These are phyloP conservation scores for Tetrapisispora arboricola DNA, from an alignment of 805 yeast genomes.

Conservation along the genomic window DNA sequence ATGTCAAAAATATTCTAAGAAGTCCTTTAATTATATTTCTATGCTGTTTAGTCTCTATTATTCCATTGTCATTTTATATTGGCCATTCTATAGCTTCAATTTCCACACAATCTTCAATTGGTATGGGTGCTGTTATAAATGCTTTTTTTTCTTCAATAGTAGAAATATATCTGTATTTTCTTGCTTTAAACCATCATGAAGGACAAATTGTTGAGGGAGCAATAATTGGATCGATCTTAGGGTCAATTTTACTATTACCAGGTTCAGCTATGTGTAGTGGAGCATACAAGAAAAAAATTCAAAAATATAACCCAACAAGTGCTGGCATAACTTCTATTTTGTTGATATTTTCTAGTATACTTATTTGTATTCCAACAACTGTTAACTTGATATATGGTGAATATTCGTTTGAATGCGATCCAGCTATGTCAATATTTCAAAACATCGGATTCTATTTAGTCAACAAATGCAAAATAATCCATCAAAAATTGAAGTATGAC, in stretches of 20 bases:
- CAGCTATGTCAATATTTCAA: too few species aligned
- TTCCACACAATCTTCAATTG: constrained; percentile 97
- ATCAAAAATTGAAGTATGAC: constrained; percentile 58
- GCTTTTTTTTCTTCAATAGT: constrained; percentile 96
- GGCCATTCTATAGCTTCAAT: constrained; percentile 99
- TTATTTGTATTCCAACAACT: constrained; percentile 85
- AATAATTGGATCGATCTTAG: constrained; percentile 84
- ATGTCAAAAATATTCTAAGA: constrained; percentile 31
- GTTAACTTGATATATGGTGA: constrained; percentile 78
- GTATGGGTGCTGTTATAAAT: constrained; percentile 94
- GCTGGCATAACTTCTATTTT: constrained; percentile 96
- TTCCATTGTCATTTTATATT: constrained; percentile 91
- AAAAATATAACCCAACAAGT: constrained; percentile 86
- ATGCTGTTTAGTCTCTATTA: constrained; percentile 69
- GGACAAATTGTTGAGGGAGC: constrained; percentile 92
- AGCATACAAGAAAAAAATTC: constrained; percentile 84
- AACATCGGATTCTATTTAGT: constrained; percentile 5
- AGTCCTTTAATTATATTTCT: constrained; percentile 58
- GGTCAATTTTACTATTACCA: constrained; percentile 83
- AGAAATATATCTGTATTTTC: constrained; percentile 84
- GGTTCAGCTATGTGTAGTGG: constrained; percentile 98
- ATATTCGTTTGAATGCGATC: neutral
- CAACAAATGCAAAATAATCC: constrained; percentile 48
- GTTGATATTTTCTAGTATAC: constrained; percentile 81
- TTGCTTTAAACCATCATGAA: constrained; percentile 76